Conservation (phyloP, 2,329 filamentous ascomycete genomes). For the Alternaria brassicae region DNA sequence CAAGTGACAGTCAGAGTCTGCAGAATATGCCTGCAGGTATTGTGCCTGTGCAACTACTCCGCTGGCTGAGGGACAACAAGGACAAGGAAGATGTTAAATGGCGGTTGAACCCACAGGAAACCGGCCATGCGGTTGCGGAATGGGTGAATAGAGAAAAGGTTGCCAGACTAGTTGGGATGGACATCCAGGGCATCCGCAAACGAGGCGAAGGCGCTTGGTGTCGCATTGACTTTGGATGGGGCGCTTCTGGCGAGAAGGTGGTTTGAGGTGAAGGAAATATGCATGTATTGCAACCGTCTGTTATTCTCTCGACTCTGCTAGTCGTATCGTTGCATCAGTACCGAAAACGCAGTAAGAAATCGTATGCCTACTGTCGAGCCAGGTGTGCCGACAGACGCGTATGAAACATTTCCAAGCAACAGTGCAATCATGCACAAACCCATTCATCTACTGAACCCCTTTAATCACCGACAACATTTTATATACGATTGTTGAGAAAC, state of each 20-base stretch:
- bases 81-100: slow-evolving; percentile 25
- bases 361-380: no score
- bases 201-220: slow-evolving; percentile 39
- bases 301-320: neutral
- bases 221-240: slow-evolving; percentile 49
- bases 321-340: neutral
- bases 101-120: slow-evolving; percentile 29
- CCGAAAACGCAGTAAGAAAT: neutral
- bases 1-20: slow-evolving; percentile 38
- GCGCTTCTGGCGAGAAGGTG: slow-evolving; percentile 8
- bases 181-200: slow-evolving; percentile 42
- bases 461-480: neutral
- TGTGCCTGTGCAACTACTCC: slow-evolving; percentile 44
- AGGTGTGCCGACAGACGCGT: neutral
- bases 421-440: neutral
- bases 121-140: slow-evolving; percentile 29
- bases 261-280: neutral
- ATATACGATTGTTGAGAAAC: neutral
- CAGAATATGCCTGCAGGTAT: slow-evolving; percentile 47
- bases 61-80: slow-evolving; percentile 46
- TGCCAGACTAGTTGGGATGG: slow-evolving; percentile 38
- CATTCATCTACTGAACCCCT: neutral
- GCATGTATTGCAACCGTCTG: neutral
- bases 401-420: neutral
- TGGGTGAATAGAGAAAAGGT: slow-evolving; percentile 53